Conservation (phyloP, 257 asterid species). For the Nicotiana noctiflora region DNA sequence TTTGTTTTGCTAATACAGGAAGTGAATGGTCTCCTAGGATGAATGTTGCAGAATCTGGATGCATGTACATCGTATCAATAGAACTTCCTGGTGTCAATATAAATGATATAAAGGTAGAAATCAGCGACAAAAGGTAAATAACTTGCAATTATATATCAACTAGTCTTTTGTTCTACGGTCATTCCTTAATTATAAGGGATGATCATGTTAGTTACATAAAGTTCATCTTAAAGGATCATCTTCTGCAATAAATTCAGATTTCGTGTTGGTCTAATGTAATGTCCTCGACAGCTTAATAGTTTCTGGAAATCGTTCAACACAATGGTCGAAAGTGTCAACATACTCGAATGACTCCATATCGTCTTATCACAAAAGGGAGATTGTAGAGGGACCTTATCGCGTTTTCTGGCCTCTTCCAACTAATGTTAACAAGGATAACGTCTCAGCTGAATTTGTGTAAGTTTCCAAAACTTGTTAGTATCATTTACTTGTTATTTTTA, state of each 20-base stretch:
- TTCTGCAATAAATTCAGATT: not conserved
- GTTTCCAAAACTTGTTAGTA: constrained; percentile 12
- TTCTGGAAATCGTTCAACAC: constrained; percentile 45
- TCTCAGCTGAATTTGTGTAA: constrained; percentile 78
- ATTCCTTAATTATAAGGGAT: too few relatives aligned
- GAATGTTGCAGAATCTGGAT: constrained; percentile 69
- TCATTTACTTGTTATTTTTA: not conserved
- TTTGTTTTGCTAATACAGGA: not conserved
- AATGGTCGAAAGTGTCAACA: constrained; percentile 15
- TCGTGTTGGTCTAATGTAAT: constrained; percentile 10
- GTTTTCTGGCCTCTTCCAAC: constrained; percentile 69
- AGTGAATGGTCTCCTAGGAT: constrained; percentile 63
- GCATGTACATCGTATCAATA: constrained; percentile 38
- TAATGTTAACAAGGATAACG: constrained; percentile 44
- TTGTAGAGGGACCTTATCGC: constrained; percentile 55
- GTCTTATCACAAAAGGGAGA: constrained; percentile 55
- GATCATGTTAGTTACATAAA: too few relatives aligned
- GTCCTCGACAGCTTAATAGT: constrained; percentile 51
- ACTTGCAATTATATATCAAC: not conserved
- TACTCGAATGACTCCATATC: constrained; percentile 27
- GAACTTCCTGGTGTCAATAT: constrained; percentile 71
- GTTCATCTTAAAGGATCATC: not conserved
- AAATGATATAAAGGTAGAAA: constrained; percentile 55
- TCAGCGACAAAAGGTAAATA: constrained; percentile 44
- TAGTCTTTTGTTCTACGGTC: not conserved